Conservation (phyloP, 352 stramenopile species). For the Globisporangium splendens region DNA sequence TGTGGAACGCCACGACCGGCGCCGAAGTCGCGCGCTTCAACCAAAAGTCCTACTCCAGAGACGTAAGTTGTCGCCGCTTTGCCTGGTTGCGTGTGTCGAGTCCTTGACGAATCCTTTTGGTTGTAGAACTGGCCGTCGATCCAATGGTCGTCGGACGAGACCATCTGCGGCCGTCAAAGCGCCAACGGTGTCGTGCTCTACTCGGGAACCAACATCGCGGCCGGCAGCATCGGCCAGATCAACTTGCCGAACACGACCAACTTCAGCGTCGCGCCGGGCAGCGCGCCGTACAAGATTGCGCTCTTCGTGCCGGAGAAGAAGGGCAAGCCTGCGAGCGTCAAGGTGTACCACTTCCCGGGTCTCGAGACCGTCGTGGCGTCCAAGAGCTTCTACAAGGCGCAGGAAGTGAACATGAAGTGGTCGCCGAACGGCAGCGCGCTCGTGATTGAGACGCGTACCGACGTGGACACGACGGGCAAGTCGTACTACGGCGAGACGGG, state of each 20-base stretch:
- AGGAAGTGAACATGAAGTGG: slow-evolving; percentile 90
- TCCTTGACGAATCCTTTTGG: background rate
- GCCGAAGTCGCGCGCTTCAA: slow-evolving; percentile 68
- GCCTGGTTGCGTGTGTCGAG: background rate
- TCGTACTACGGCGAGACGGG: slow-evolving; percentile 98
- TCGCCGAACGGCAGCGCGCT: slow-evolving; percentile 81
- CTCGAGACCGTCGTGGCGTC: slow-evolving; percentile 61
- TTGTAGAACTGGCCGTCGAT: slow-evolving; percentile 85
- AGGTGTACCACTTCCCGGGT: slow-evolving; percentile 79
- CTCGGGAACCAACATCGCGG: slow-evolving; percentile 57
- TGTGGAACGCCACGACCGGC: slow-evolving; percentile 69
- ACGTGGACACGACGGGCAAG: slow-evolving; percentile 91
- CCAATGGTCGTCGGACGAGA: slow-evolving; percentile 89
- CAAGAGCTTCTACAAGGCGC: slow-evolving; percentile 91
- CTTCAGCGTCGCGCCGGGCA: slow-evolving; percentile 82
- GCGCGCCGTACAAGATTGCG: slow-evolving; percentile 79
- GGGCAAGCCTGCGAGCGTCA: slow-evolving; percentile 82
- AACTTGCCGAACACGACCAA: slow-evolving; percentile 68
- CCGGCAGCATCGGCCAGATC: slow-evolving; percentile 66
- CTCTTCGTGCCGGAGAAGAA: slow-evolving; percentile 89
- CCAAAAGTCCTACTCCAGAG: slow-evolving; percentile 82
- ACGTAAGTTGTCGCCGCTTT: slow-evolving; percentile 34
- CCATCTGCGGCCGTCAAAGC: slow-evolving; percentile 75
- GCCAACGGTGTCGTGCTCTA: slow-evolving; percentile 77
- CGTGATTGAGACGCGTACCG: slow-evolving; percentile 90